Evolutionary conservation across 257 asterid species (phyloP).

Genomic region (Solanum ossicruentum): DNA sequence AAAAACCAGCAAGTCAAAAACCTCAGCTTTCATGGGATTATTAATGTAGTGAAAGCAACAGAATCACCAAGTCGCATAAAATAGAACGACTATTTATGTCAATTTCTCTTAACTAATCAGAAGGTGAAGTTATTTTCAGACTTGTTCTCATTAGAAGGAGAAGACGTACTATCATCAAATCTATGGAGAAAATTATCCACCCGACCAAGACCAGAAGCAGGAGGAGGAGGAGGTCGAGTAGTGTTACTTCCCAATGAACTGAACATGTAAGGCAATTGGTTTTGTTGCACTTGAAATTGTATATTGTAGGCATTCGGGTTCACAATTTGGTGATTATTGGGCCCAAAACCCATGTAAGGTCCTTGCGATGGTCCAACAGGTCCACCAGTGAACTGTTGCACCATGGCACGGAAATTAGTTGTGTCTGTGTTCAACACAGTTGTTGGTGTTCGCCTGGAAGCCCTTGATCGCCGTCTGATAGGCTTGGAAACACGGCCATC

Average conservation of each 20-base stretch:
- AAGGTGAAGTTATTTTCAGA: neutral
- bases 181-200: neutral
- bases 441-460: conserved; percentile 11
- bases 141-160: neutral
- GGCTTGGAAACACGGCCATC: conserved; percentile 15
- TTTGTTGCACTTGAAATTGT: neutral
- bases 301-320: neutral
- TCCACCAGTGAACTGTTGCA: conserved; percentile 17
- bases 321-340: neutral
- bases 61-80: neutral
- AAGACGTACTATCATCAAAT: neutral
- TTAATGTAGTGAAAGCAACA: neutral
- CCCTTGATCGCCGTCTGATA: conserved; percentile 3
- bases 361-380: conserved; percentile 1
- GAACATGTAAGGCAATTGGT: neutral
- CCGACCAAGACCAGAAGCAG: neutral
- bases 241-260: neutral
- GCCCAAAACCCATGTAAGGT: neutral
- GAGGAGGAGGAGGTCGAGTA: neutral
- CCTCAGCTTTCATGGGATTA: neutral
- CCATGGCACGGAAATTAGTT: conserved; percentile 12
- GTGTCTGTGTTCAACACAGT: conserved; percentile 11
- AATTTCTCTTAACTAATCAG: neutral
- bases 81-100: neutral
- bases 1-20: neutral